Conservation (phyloP, 495 filamentous ascomycete species). For the Penicillium cataractarum region DNA sequence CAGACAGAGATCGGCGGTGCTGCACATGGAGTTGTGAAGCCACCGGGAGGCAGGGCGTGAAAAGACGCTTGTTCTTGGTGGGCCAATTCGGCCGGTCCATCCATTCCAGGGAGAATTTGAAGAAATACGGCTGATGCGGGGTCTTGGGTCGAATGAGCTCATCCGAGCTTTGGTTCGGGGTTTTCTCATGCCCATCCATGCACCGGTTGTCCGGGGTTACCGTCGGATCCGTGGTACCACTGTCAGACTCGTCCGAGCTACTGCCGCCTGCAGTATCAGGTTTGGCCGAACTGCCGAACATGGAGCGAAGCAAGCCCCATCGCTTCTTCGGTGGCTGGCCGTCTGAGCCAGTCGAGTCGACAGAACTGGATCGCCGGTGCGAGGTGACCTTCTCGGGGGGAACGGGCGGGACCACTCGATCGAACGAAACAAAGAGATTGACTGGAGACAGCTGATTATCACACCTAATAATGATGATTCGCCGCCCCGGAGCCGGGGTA, state of each 20-base stretch:
- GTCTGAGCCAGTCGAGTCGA: constrained; percentile 32
- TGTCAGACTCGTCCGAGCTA: constrained; percentile 47
- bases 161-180: constrained; percentile 27
- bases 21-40: constrained; percentile 59
- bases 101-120: constrained; percentile 82
- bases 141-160: constrained; percentile 40
- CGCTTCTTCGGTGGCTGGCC: constrained; percentile 56
- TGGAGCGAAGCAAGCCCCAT: constrained; percentile 71
- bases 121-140: constrained; percentile 65
- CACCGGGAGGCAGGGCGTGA: constrained; percentile 74
- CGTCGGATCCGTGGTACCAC: constrained; percentile 30
- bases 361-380: constrained; percentile 44
- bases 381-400: constrained; percentile 41
- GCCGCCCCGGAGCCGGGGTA: constrained; percentile 85
- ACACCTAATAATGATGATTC: constrained; percentile 89
- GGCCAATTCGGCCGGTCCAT: constrained; percentile 58
- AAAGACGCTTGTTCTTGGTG: constrained; percentile 63
- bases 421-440: constrained; percentile 66
- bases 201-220: constrained; percentile 32
- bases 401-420: constrained; percentile 56
- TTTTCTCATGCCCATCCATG: constrained; percentile 33
- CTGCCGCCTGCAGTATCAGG: constrained; percentile 37
- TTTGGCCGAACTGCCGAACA: constrained; percentile 51
- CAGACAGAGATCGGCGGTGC: constrained; percentile 37
- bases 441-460: constrained; percentile 67